Evolutionary conservation across 2,329 filamentous ascomycete genomes (phyloP), one percentile per base, ranked within the genome.

Genomic region (Calonectria pteridis): DNA sequence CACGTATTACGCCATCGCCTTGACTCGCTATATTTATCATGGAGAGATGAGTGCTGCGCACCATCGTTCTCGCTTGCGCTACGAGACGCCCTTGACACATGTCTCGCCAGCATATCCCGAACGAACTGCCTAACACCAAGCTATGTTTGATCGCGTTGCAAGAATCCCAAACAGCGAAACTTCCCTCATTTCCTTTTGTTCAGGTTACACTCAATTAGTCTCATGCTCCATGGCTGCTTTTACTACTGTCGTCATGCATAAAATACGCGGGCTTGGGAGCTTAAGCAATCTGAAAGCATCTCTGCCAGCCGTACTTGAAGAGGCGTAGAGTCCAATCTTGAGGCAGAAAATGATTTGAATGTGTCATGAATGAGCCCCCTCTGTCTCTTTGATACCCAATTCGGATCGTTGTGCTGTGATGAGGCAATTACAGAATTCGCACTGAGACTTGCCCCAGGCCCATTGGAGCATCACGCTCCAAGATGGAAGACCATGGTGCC

Each of bases 281-380:
- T n/a, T 23, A 46, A 23, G n/a, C 43, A 43, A 46, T 13, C 3
- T 13, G 9, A 46, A 46, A 46, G n/a, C 4, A 18, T 7, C 20
- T 46, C 20, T 9, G 7, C 43, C n/a, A 13, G 43, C 10, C n/a
- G n/a, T 9, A 23, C 2, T n/a, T 6, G 20, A 46, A 46, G 6
- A 46, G 18, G 9, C 1, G 14, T 11, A 9, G 10, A n/a, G 20
- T n/a, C 7, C 1, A n/a, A 3, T n/a, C 7, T 1, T 3, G 9
- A n/a, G 11, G 20, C 20, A 2, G 2, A 46, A n/a, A n/a, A 14
- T 18, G 5, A 6, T 43, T 43, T 43, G 1, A n/a, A 20, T 46
- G n/a, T 5, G 4, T 7, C 7, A 31, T 31, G 4, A 31, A n/a
- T n/a, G n/a, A n/a, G n/a, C n/a, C n/a, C n/a, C n/a, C n/a, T n/a